Evolutionary conservation across 2,329 filamentous ascomycete genomes (phyloP).

Genomic region (Cytospora schulzeri): DNA sequence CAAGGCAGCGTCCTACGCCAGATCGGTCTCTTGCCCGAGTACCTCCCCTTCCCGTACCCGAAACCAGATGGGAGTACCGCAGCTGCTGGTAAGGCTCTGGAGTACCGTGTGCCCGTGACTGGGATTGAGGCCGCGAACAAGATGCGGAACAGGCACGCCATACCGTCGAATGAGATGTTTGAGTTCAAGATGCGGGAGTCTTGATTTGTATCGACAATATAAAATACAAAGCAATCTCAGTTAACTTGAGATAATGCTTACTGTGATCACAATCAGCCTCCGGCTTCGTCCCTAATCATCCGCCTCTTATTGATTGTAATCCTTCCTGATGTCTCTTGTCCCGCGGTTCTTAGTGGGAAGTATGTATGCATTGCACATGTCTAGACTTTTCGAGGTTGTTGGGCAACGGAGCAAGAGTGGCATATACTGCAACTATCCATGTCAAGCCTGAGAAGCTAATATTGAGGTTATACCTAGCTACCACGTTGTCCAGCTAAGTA

Average conservation of each 20-base stretch:
- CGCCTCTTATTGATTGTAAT: too few species aligned
- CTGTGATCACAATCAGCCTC: background rate
- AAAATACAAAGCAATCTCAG: background rate
- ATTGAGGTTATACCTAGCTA: too few species aligned
- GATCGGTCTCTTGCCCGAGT: conserved; percentile 64
- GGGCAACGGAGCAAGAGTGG: too few species aligned
- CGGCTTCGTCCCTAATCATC: too few species aligned
- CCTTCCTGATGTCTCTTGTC: background rate
- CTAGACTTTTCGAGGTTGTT: too few species aligned
- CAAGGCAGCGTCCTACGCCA: conserved; percentile 65
- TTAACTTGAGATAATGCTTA: conserved; percentile 10
- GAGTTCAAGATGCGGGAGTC: conserved; percentile 34
- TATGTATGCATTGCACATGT: background rate
- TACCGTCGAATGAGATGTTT: conserved; percentile 59
- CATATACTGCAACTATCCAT: too few species aligned
- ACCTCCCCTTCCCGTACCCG: conserved; percentile 62
- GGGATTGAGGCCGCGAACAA: conserved; percentile 56
- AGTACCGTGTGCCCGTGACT: conserved; percentile 63
- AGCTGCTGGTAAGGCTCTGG: conserved; percentile 40
- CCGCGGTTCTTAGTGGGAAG: background rate
- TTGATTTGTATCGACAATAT: background rate
- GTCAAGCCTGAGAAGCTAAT: too few species aligned
- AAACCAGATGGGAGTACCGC: conserved; percentile 43
- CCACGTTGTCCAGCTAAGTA: too few species aligned
- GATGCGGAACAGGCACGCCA: conserved; percentile 52